Conservation (phyloP, 441 rosid genomes). For the Breynia disticha region DNA sequence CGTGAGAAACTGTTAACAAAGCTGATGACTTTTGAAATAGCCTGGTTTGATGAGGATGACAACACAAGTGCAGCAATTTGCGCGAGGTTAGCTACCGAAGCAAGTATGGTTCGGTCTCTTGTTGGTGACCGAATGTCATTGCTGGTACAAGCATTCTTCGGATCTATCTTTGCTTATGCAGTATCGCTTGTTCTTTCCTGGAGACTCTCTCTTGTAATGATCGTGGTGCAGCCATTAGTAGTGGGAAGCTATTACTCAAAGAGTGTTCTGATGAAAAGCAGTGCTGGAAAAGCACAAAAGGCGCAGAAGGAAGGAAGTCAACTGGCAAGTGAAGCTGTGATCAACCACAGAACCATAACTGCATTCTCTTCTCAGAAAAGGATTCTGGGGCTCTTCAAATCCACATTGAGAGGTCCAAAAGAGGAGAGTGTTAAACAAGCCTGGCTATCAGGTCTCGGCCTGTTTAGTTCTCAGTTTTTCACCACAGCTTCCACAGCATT, state of each 20-base stretch:
- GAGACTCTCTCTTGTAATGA: constrained; percentile 51
- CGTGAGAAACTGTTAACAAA: constrained; percentile 42
- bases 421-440: constrained; percentile 47
- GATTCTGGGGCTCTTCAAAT: constrained; percentile 39
- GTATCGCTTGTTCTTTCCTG: constrained; percentile 42
- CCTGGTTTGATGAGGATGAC: constrained; percentile 63
- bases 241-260: constrained; percentile 43
- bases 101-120: constrained; percentile 43
- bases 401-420: constrained; percentile 47
- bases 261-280: constrained; percentile 47
- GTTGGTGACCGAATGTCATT: constrained; percentile 56
- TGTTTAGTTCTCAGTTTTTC: constrained; percentile 51
- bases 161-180: constrained; percentile 42
- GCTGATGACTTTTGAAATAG: constrained; percentile 57
- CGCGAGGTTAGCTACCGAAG: constrained; percentile 55
- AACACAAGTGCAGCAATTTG: constrained; percentile 61
- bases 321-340: constrained; percentile 54
- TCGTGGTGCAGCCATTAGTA: constrained; percentile 51
- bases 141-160: constrained; percentile 46
- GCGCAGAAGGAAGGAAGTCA: constrained; percentile 70
- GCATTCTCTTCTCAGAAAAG: constrained; percentile 64
- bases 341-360: constrained; percentile 62
- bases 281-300: constrained; percentile 49
- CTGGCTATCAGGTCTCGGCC: constrained; percentile 49
- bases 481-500: constrained; percentile 48